Conservation (phyloP, 1,139 yeast genomes). For the Candida sanyaensis region DNA sequence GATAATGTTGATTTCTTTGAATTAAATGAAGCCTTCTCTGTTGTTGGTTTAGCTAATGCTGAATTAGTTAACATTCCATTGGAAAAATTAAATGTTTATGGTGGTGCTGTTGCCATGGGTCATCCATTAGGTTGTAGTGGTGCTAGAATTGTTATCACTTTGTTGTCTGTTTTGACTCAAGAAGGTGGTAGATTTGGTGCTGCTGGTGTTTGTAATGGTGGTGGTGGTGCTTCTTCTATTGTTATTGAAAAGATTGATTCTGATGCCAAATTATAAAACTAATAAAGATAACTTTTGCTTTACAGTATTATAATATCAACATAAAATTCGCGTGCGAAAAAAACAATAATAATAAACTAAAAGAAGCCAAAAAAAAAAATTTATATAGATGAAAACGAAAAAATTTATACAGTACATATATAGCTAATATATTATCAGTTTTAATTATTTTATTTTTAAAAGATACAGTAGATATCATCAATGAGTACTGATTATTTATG, state of each 20-base stretch:
- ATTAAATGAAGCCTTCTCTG: constrained; percentile 96
- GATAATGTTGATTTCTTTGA: constrained; percentile 79
- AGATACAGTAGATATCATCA: too few species aligned
- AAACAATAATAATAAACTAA: background rate
- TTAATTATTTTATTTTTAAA: too few species aligned
- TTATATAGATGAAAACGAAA: background rate
- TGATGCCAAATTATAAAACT: constrained; percentile 22
- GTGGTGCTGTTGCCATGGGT: constrained; percentile 98
- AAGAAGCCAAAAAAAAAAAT: background rate
- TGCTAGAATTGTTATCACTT: constrained; percentile 89
- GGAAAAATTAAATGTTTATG: constrained; percentile 85
- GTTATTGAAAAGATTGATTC: constrained; percentile 31
- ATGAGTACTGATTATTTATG: constrained; percentile 12
- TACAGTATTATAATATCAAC: too few species aligned
- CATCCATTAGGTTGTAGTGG: constrained; percentile 98
- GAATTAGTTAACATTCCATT: constrained; percentile 66
- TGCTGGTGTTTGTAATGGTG: constrained; percentile 98
- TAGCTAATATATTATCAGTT: background rate
- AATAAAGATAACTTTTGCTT: background rate
- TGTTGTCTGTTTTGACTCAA: constrained; percentile 73
- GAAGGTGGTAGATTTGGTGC: constrained; percentile 88
- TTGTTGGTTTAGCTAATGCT: constrained; percentile 90
- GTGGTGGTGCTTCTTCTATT: constrained; percentile 87
- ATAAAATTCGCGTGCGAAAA: background rate
- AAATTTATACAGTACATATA: background rate